Conservation (phyloP, 2,329 filamentous ascomycete species). For the Botrytis fabae region DNA sequence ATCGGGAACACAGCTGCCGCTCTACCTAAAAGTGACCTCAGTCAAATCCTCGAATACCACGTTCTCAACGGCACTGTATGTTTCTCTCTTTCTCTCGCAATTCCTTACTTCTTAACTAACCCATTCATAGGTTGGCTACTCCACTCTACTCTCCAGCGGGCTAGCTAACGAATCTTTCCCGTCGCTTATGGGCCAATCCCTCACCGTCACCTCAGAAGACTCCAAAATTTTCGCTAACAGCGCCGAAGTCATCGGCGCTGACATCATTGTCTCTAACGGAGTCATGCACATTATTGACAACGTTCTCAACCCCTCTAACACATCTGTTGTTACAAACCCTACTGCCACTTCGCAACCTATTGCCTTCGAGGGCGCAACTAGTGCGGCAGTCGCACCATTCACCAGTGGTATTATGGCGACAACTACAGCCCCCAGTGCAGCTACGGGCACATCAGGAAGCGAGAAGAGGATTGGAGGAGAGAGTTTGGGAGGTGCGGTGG, state of each 20-base stretch:
- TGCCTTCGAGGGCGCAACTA: conserved; percentile 38
- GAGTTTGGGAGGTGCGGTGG: conserved; percentile 26
- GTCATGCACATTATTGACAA: conserved; percentile 44
- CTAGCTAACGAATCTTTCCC: conserved; percentile 31
- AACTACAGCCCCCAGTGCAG: conserved; percentile 40
- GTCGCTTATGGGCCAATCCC: conserved; percentile 38
- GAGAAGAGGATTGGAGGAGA: neutral
- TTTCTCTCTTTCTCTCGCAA: neutral
- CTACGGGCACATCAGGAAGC: conserved; percentile 28
- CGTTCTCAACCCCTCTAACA: conserved; percentile 49
- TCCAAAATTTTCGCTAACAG: conserved; percentile 45
- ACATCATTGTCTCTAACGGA: conserved; percentile 43
- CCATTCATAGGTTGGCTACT: conserved; percentile 37
- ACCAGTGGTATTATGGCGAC: conserved; percentile 47
- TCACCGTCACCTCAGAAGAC: conserved; percentile 39
- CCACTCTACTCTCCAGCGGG: conserved; percentile 39
- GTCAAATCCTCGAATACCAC: conserved; percentile 40
- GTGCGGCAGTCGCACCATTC: conserved; percentile 40
- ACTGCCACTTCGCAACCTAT: conserved; percentile 42
- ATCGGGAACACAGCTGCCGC: conserved; percentile 41
- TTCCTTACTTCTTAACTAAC: conserved; percentile 33
- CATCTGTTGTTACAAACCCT: conserved; percentile 43
- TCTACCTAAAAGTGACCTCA: conserved; percentile 38
- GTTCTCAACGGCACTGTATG: conserved; percentile 20
- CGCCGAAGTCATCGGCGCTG: conserved; percentile 43